These are phyloP conservation scores for Pleurotus ostreatus DNA, from an alignment of 768 basidiomycete species.

Conservation along the genomic window DNA sequence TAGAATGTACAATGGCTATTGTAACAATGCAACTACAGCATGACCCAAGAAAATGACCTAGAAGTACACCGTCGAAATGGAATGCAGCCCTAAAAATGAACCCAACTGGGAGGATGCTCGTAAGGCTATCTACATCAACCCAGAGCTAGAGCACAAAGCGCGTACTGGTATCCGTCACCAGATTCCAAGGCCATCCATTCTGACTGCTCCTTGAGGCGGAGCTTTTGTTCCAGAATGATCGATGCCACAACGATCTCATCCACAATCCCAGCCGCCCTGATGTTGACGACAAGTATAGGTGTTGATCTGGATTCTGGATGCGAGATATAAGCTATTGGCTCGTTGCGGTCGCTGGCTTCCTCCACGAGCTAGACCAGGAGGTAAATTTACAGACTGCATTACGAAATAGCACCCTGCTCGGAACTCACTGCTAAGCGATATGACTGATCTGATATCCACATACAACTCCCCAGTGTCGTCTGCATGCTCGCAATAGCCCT, in stretches of 20 bases:
- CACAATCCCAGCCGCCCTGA: not conserved
- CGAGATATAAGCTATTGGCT: not conserved
- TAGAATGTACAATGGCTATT: too few species aligned
- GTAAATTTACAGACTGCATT: not conserved
- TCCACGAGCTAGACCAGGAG: not conserved
- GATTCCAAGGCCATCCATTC: slow-evolving; percentile 6
- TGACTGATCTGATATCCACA: slow-evolving; percentile 4
- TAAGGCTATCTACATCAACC: not conserved
- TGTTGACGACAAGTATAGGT: not conserved
- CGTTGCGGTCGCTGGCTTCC: not conserved
- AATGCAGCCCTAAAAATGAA: too few species aligned
- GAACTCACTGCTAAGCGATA: slow-evolving; percentile 5
- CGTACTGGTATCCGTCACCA: slow-evolving; percentile 5
- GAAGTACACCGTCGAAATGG: too few species aligned
- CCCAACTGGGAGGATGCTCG: too few species aligned
- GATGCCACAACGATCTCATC: slow-evolving; percentile 5
- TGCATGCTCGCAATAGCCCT: slow-evolving; percentile 2
- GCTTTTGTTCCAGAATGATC: slow-evolving; percentile 6
- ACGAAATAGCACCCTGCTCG: not conserved
- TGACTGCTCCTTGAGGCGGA: slow-evolving; percentile 6
- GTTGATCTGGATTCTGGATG: not conserved
- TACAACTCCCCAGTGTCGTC: not conserved
- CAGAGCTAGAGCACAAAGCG: slow-evolving; percentile 4
- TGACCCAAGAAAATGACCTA: too few species aligned
- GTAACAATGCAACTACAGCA: too few species aligned